Evolutionary conservation across 768 basidiomycete genomes (phyloP), one percentile per base, ranked within the genome.

Genomic region (Hortiboletus campestris): DNA sequence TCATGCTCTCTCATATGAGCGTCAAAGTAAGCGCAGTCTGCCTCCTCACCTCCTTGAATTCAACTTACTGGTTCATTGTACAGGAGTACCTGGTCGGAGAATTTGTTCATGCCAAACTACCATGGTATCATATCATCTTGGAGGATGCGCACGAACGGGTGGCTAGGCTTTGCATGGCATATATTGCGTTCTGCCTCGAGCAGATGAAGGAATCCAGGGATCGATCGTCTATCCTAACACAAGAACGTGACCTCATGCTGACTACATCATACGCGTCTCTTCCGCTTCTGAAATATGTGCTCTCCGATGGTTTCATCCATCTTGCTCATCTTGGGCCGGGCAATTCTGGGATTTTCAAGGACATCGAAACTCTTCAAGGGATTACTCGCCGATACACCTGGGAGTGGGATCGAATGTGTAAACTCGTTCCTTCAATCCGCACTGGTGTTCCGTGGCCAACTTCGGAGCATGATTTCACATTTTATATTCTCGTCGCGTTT

Each of bases 1-100:
- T 60, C n/a, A 22, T 49, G 0, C 49, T 46, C 0, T 54, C 59
- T 12, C 59, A 58, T 22, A 57, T 58, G 51, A 57, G 59, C 41
- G 51, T 60, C 14, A 60, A 50, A 36, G 59, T 60, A 17, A 39
- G 36, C 11, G 7, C 19, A 7, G 16, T 38, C 34, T 34, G 13
- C 13, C 34, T 34, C 34, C 34, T 34, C 34, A 6, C 34, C 5
- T 34, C 1, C 34, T 34, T 34, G 34, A 12, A 34, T 14, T 32
- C 34, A 6, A 34, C 13, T 14, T 35, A 16, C 14, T 14, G 14
- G 34, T 16, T 34, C 20, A 14, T 44, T 7, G 4, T 19, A 6
- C n/a, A 58, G 56, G 51, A 58, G 12, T 60, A 60, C 40, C 56
- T 60, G 2, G 2, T 53, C 1, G 56, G 51, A 34, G 47, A 49